These are phyloP conservation scores for Malassezia restricta DNA, from an alignment of 1,284 basidiomycete species.

Conservation along the genomic window DNA sequence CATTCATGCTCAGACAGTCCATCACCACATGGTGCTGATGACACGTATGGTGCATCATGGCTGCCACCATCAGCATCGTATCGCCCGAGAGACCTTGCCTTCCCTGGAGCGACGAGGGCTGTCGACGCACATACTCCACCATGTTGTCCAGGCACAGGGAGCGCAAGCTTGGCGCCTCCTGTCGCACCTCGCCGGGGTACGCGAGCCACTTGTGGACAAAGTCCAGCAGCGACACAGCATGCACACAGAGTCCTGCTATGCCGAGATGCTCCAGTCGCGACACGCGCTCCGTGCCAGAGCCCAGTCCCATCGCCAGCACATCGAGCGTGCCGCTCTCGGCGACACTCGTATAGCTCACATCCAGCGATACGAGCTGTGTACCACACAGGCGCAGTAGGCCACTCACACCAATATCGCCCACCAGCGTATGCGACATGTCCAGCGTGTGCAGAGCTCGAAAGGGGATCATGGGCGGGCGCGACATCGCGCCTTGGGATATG, in stretches of 20 bases:
- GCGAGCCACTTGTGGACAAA: background rate
- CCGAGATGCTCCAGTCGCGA: slow-evolving; percentile 7
- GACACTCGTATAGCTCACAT: slow-evolving; percentile 10
- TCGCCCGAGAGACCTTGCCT: slow-evolving; percentile 6
- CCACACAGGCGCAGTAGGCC: slow-evolving; percentile 5
- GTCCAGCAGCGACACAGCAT: background rate
- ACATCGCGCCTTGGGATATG: background rate
- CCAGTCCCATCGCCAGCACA: slow-evolving; percentile 9
- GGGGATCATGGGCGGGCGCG: slow-evolving; percentile 5
- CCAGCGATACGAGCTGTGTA: slow-evolving; percentile 3
- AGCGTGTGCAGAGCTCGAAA: slow-evolving; percentile 3
- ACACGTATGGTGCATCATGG: background rate
- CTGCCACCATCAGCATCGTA: background rate
- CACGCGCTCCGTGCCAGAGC: background rate
- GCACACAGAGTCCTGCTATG: slow-evolving; percentile 7
- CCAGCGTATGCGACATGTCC: slow-evolving; percentile 10
- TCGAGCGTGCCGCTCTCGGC: slow-evolving; percentile 7
- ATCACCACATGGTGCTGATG: background rate
- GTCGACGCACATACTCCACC: slow-evolving; percentile 13
- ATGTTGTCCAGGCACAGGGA: slow-evolving; percentile 9
- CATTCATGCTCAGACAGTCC: slow-evolving; percentile 1
- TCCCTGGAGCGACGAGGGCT: slow-evolving; percentile 10
- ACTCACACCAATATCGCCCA: slow-evolving; percentile 9
- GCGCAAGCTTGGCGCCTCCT: background rate
- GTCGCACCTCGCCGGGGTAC: background rate